Conservation (phyloP, 176 grass and related monocot species). For the Puya raimondii region DNA sequence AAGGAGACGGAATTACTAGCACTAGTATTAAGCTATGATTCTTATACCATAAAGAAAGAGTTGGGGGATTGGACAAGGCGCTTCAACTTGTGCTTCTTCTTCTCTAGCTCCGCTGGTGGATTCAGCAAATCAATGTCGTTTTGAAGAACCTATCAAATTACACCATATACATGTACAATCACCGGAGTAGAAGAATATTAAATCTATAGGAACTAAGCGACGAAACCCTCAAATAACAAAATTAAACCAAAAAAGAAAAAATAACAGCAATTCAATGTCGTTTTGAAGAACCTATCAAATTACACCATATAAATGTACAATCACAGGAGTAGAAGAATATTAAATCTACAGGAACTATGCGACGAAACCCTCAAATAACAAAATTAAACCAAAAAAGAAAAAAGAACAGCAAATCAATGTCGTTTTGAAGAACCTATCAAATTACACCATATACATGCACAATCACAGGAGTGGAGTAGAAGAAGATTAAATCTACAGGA, state of each 20-base stretch:
- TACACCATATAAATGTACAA: too few species aligned
- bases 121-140: not conserved
- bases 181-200: not conserved
- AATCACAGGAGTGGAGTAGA: not conserved
- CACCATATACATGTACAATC: too few species aligned
- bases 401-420: not conserved
- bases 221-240: not conserved
- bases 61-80: slow-evolving; percentile 1
- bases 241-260: too few species aligned
- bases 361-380: not conserved
- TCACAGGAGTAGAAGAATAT: not conserved
- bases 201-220: not conserved
- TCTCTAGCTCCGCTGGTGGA: not conserved
- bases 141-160: not conserved
- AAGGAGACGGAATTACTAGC: too few species aligned
- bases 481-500: not conserved
- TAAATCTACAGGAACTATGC: not conserved
- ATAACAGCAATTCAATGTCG: not conserved
- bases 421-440: not conserved
- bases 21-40: not conserved
- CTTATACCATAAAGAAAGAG: not conserved
- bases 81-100: slow-evolving; percentile 2
- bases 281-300: not conserved
- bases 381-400: too few species aligned
- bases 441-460: not conserved